Base-by-base conservation (phyloP, 148 eudicot species). In the Suaeda aralocaspica region DNA sequence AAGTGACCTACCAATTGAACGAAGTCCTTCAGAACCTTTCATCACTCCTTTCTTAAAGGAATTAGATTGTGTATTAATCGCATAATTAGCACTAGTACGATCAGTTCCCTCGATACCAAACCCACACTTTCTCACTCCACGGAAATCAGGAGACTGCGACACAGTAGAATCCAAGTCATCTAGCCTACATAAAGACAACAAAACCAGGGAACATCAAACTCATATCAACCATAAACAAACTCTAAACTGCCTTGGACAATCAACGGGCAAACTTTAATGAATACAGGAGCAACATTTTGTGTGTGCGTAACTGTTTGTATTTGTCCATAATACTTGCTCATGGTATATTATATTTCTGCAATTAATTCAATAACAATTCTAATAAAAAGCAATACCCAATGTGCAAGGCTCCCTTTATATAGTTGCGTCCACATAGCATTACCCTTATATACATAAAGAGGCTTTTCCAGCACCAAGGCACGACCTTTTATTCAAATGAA, bases 1-100 rank as follows among this genome's bases (percentile, higher is more conserved):
- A 72, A 90, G 93, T 62, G 90, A 84, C 71, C 89, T 82, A 26
- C 96, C 96, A 60, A 90, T 82, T n/a, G 96, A 88, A 65, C 82
- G 85, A 50, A 90, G 88, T 53, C 96, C 92, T 71, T 86, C 84
- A 33, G 96, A 86, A 53, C 96, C 89, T 82, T 82, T 90, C 68
- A 66, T 80, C 86, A 84, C 61, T 42, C 91, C 89, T 71, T 76
- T 86, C 74, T 83, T 88, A 70, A 86, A 86, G 9, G 92, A 86
- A 72, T 66, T 88, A 36, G 89, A 86, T 26, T 87, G 84, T 22
- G 78, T 72, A 70, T 33, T 78, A 75, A 72, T 67, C 55, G 74
- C 61, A 63, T 63, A 39, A 42, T 63, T 63, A 75, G 72, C 79
- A 53, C 64, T 69, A 28, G 72, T 60, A 71, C 79, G 80, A 29